Percentiles rank a stretch among this genome's conserved stretches.
These are phyloP conservation scores for Ceratocystis diversiconidia DNA, from an alignment of 2,329 filamentous ascomycete species.

Conservation along the genomic window DNA sequence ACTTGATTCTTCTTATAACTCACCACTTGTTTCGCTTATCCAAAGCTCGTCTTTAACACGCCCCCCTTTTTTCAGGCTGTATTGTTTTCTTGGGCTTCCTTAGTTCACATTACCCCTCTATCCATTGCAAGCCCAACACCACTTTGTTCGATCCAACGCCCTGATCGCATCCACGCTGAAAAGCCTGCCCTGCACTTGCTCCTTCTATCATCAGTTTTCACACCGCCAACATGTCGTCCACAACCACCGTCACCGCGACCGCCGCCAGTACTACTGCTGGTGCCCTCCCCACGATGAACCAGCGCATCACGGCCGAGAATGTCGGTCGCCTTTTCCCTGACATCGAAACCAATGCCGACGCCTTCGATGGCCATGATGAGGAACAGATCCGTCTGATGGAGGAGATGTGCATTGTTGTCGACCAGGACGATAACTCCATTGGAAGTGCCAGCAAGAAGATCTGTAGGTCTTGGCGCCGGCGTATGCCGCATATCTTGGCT, in stretches of 20 bases:
- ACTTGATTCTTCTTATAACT: no score
- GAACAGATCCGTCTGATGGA: constrained; percentile 98
- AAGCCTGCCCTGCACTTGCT: no score
- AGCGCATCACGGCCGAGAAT: constrained; percentile 68
- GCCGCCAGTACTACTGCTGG: constrained; percentile 29
- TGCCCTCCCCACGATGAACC: constrained; percentile 23
- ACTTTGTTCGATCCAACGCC: background rate
- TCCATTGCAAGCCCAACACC: constrained; percentile 2
- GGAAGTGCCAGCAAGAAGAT: constrained; percentile 96
- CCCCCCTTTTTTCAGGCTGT: constrained; percentile 4
- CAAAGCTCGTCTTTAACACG: background rate
- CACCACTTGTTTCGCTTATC: background rate
- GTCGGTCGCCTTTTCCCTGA: constrained; percentile 84
- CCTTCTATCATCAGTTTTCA: background rate
- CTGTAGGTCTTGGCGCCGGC: constrained; percentile 45
- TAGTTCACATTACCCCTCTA: background rate
- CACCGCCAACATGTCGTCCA: constrained; percentile 19
- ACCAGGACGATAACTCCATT: constrained; percentile 83
- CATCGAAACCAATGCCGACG: constrained; percentile 54
- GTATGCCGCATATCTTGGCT: no score
- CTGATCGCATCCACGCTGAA: background rate
- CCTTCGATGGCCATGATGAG: constrained; percentile 83
- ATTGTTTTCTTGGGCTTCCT: constrained; percentile 1
- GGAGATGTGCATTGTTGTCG: constrained; percentile 92
- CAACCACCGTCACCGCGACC: constrained; percentile 8